These are phyloP conservation scores for Lactarius hengduanensis DNA, from an alignment of 768 basidiomycete genomes.

Conservation along the genomic window DNA sequence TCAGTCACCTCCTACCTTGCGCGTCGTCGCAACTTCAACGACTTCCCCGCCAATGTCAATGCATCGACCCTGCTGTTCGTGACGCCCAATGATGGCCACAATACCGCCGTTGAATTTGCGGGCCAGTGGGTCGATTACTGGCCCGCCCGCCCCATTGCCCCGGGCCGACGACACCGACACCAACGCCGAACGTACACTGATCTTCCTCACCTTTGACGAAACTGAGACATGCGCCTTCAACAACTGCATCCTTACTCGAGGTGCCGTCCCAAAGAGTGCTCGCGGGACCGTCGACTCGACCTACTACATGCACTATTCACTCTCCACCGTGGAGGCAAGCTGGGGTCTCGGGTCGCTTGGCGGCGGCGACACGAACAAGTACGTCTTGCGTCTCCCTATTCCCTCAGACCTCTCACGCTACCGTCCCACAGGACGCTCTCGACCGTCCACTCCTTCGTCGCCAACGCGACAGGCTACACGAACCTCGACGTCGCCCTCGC, in stretches of 20 bases:
- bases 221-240: conserved; percentile 42
- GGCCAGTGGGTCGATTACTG: conserved; percentile 38
- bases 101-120: conserved; percentile 52
- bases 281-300: not conserved
- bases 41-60: conserved; percentile 12
- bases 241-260: conserved; percentile 50
- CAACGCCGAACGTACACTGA: conserved; percentile 43
- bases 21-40: too few species aligned
- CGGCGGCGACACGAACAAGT: conserved; percentile 45
- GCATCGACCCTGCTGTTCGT: conserved; percentile 55
- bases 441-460: conserved; percentile 56
- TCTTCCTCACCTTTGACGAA: conserved; percentile 61
- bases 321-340: too few species aligned
- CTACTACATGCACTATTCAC: too few species aligned
- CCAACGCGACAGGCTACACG: conserved; percentile 44
- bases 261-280: conserved; percentile 44
- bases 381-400: conserved; percentile 22
- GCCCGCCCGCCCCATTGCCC: conserved; percentile 51
- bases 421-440: conserved; percentile 31
- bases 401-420: too few species aligned
- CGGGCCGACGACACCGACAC: conserved; percentile 33
- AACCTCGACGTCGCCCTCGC: conserved; percentile 37
- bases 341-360: too few species aligned
- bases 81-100: conserved; percentile 64
- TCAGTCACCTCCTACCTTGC: too few species aligned